A percentile compares a stretch with the other conserved stretches of the same genome.
Evolutionary conservation across 2,329 filamentous ascomycete genomes (phyloP).

Genomic region (Pestalotiopsis sp.): DNA sequence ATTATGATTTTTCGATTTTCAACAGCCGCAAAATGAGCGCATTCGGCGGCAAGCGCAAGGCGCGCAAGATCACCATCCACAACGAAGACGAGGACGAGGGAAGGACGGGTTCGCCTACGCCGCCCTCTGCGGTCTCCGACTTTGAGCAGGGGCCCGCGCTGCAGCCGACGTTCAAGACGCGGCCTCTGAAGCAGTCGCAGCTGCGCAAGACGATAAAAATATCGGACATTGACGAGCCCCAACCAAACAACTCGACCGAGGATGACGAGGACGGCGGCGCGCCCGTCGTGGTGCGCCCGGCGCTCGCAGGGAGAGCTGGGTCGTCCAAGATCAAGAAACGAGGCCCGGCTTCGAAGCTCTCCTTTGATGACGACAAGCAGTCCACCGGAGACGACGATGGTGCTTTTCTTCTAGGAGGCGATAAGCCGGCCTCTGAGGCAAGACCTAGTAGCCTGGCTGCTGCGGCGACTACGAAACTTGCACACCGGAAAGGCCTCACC

Average conservation of each 20-base stretch:
- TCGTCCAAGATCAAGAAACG: slow-evolving; percentile 70
- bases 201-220: slow-evolving; percentile 58
- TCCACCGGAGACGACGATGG: slow-evolving; percentile 56
- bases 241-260: slow-evolving; percentile 30
- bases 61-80: slow-evolving; percentile 73
- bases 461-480: slow-evolving; percentile 67
- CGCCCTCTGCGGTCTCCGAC: slow-evolving; percentile 23
- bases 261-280: slow-evolving; percentile 46
- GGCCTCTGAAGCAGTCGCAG: slow-evolving; percentile 58
- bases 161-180: slow-evolving; percentile 46
- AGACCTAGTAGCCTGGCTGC: slow-evolving; percentile 66
- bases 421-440: slow-evolving; percentile 52
- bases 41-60: slow-evolving; percentile 65
- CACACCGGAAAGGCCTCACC: slow-evolving; percentile 54
- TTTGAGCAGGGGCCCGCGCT: slow-evolving; percentile 32
- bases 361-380: slow-evolving; percentile 67
- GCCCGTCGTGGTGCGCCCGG: slow-evolving; percentile 52
- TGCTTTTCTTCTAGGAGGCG: slow-evolving; percentile 35
- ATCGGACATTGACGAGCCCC: slow-evolving; percentile 35
- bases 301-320: slow-evolving; percentile 42
- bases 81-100: slow-evolving; percentile 63
- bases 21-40: slow-evolving; percentile 46
- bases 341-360: slow-evolving; percentile 65
- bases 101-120: slow-evolving; percentile 19
- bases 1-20: neutral